Percentiles rank a stretch among this genome's conserved stretches.
phyloP scores from a whole-genome alignment of 1,139 yeast genomes.

The Meyerozyma sp. region DNA sequence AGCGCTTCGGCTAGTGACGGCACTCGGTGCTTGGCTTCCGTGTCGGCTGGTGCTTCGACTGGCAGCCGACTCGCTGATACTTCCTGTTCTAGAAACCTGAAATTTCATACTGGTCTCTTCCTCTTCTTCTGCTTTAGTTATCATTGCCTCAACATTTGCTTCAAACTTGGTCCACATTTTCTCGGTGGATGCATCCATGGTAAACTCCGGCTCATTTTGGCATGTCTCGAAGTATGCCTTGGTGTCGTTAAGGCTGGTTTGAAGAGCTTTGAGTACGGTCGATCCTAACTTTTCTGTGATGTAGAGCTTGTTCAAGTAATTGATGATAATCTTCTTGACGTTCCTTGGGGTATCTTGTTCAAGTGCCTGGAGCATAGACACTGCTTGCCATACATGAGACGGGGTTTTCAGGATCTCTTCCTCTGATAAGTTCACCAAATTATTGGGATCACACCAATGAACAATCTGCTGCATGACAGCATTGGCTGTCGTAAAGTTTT shows the following conservation, averaged over 20 bases:
- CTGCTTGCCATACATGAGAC: constrained; percentile 55
- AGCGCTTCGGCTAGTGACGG: background rate
- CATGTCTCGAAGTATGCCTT: constrained; percentile 19
- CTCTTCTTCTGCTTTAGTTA: constrained; percentile 19
- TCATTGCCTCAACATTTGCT: constrained; percentile 19
- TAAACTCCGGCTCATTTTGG: constrained; percentile 23
- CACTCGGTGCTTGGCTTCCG: constrained; percentile 1
- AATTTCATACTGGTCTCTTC: constrained; percentile 1
- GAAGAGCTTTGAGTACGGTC: constrained; percentile 26
- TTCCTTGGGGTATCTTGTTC: constrained; percentile 49
- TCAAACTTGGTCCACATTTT: constrained; percentile 46
- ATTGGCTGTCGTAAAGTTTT: constrained; percentile 44
- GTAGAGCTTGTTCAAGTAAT: constrained; percentile 45
- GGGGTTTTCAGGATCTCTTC: constrained; percentile 36
- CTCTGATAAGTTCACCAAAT: constrained; percentile 50
- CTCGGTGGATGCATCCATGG: constrained; percentile 38
- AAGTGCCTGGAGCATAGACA: constrained; percentile 48
- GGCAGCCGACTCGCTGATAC: background rate
- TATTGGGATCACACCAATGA: constrained; percentile 82
- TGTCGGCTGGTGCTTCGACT: constrained; percentile 4
- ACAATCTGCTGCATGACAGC: constrained; percentile 70
- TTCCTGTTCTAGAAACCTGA: constrained; percentile 5
- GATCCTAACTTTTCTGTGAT: constrained; percentile 26
- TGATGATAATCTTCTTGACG: constrained; percentile 52
- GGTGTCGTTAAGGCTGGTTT: constrained; percentile 32